Percentiles rank a stretch among this genome's conserved stretches.
Conservation (phyloP, 441 rosid species). For the Euphorbia schlechtendalii region DNA sequence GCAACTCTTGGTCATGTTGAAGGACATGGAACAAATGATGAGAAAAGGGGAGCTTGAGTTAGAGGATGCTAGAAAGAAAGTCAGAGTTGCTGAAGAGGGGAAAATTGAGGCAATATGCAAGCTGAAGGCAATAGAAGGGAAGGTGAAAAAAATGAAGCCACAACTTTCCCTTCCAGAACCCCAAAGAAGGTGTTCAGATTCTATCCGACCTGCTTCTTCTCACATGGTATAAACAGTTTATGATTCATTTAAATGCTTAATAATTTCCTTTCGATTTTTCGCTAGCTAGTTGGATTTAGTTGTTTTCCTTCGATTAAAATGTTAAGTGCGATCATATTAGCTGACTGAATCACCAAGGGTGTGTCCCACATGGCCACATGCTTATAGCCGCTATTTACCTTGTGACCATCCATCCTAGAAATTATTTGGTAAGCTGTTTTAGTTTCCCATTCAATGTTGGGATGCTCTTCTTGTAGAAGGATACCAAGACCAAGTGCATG, state of each 20-base stretch:
- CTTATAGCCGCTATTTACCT: not conserved
- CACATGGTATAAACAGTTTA: conserved; percentile 28
- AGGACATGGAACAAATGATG: conserved; percentile 34
- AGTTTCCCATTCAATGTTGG: not conserved
- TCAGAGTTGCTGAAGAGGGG: conserved; percentile 38
- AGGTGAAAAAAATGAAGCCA: conserved; percentile 30
- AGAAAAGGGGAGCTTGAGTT: conserved; percentile 37
- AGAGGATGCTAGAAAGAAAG: conserved; percentile 44
- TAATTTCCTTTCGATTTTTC: not conserved
- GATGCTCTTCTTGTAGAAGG: too few relatives aligned
- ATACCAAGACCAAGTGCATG: not conserved
- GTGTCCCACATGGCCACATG: not conserved
- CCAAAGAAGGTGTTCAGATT: conserved; percentile 16
- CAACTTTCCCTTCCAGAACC: conserved; percentile 25
- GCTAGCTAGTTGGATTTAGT: not conserved
- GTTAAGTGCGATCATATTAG: not conserved
- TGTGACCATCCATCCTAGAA: too few relatives aligned
- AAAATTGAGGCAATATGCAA: conserved; percentile 36
- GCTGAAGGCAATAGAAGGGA: conserved; percentile 39
- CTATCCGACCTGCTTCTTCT: conserved; percentile 3
- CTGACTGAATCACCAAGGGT: not conserved
- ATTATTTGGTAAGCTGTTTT: too few relatives aligned
- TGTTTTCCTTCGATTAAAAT: not conserved
- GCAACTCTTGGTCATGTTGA: conserved; percentile 25
- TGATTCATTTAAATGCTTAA: not conserved